phyloP scores from a whole-genome alignment of 306 rosid species.

The Prunus campanulata region DNA sequence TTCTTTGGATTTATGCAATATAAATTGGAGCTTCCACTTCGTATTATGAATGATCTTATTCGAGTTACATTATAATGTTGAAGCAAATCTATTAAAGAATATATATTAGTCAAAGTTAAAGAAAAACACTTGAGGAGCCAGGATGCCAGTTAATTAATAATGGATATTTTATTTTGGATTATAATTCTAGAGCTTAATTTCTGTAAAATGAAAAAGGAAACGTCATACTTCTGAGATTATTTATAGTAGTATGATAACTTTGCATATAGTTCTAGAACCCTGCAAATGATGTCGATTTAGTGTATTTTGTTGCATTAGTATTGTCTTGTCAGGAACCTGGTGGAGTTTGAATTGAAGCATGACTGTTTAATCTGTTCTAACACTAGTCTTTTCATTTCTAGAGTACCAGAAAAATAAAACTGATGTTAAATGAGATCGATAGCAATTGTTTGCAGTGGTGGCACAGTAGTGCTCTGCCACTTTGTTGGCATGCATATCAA shows the following conservation, averaged over 20 bases:
- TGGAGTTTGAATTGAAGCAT: not conserved
- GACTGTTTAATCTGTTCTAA: not conserved
- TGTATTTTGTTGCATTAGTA: too few relatives aligned
- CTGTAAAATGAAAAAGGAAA: not conserved
- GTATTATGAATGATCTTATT: not conserved
- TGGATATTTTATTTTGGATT: conserved; percentile 1
- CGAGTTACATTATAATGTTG: not conserved
- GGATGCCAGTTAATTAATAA: not conserved
- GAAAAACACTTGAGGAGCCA: not conserved
- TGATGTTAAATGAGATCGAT: not conserved
- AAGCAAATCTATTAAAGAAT: not conserved
- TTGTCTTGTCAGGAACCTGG: not conserved
- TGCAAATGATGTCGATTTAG: not conserved
- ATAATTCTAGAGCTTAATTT: not conserved
- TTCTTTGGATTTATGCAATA: too few relatives aligned
- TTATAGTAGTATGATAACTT: not conserved
- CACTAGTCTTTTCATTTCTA: not conserved
- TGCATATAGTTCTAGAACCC: not conserved
- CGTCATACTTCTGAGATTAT: not conserved
- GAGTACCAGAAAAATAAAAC: not conserved
- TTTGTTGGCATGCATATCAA: conserved; percentile 12
- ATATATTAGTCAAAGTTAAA: too few relatives aligned
- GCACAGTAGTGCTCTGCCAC: not conserved
- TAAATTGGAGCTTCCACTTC: not conserved
- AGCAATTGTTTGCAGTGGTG: not conserved